phyloP scores from a whole-genome alignment of 495 filamentous ascomycete species.

The Trichodelitschia bisporula region DNA sequence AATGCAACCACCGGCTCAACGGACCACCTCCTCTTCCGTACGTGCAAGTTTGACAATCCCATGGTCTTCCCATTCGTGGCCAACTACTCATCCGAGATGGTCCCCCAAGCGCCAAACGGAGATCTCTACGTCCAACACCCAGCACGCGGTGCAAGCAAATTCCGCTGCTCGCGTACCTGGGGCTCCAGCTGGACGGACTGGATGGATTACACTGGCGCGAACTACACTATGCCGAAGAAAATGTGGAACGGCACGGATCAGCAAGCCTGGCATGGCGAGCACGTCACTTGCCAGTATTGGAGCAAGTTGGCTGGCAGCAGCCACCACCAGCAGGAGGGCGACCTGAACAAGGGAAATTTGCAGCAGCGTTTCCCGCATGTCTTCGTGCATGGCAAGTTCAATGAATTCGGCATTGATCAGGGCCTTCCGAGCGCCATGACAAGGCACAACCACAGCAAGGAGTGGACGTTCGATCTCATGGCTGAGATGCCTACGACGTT shows the following conservation, averaged over 20 bases:
- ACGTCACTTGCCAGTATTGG: slow-evolving; percentile 45
- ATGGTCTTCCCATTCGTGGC: slow-evolving; percentile 31
- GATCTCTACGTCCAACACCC: slow-evolving; percentile 28
- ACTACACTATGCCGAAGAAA: slow-evolving; percentile 20
- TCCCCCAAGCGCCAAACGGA: slow-evolving; percentile 19
- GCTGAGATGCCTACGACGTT: slow-evolving; percentile 38
- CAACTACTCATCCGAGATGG: slow-evolving; percentile 31
- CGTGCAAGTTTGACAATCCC: slow-evolving; percentile 31
- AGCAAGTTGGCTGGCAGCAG: slow-evolving; percentile 37
- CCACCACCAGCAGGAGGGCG: slow-evolving; percentile 36
- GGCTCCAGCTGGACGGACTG: slow-evolving; percentile 34
- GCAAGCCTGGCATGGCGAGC: slow-evolving; percentile 40
- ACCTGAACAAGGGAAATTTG: slow-evolving; percentile 19
- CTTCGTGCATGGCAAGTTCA: slow-evolving; percentile 39
- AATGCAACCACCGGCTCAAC: slow-evolving; percentile 20
- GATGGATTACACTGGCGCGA: slow-evolving; percentile 25
- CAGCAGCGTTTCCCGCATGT: slow-evolving; percentile 34
- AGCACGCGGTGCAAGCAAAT: slow-evolving; percentile 38
- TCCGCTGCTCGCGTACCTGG: slow-evolving; percentile 38
- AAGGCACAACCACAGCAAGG: too few species aligned
- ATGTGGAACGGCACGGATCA: slow-evolving; percentile 34
- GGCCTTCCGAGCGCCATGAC: slow-evolving; percentile 32
- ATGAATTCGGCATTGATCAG: slow-evolving; percentile 42
- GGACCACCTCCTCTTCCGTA: slow-evolving; percentile 31
- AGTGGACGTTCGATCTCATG: slow-evolving; percentile 38